These are phyloP conservation scores for Leptomonas seymouri DNA, from an alignment of 208 protist genomes.

Conservation along the genomic window DNA sequence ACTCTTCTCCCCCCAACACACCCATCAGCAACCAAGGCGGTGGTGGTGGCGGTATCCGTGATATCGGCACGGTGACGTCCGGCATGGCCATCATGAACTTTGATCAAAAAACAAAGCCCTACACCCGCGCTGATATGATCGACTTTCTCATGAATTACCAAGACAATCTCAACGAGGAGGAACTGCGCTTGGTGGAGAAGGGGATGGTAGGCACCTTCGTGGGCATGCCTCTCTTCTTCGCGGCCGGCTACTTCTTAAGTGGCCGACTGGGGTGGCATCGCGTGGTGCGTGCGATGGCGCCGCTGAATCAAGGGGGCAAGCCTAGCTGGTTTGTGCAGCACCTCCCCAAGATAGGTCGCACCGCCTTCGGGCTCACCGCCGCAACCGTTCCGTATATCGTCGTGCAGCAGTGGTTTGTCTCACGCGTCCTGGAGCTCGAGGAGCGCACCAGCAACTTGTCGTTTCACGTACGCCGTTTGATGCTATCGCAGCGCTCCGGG, in stretches of 20 bases:
- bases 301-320: slow-evolving; percentile 17
- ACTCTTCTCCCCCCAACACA: slow-evolving; percentile 14
- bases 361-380: slow-evolving; percentile 53
- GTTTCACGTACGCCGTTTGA: slow-evolving; percentile 74
- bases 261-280: slow-evolving; percentile 71
- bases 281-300: slow-evolving; percentile 55
- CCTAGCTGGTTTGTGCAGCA: slow-evolving; percentile 31
- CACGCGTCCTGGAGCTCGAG: slow-evolving; percentile 65
- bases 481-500: slow-evolving; percentile 74
- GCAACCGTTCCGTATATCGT: slow-evolving; percentile 74
- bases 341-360: slow-evolving; percentile 59
- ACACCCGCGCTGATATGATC: slow-evolving; percentile 77
- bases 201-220: slow-evolving; percentile 69
- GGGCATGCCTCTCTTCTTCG: slow-evolving; percentile 65
- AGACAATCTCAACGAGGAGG: slow-evolving; percentile 64
- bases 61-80: slow-evolving; percentile 84
- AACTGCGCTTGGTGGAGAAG: slow-evolving; percentile 71
- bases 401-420: slow-evolving; percentile 84
- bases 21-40: slow-evolving; percentile 21
- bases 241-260: slow-evolving; percentile 54
- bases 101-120: slow-evolving; percentile 83
- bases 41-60: slow-evolving; percentile 74
- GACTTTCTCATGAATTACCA: slow-evolving; percentile 77
- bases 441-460: slow-evolving; percentile 71
- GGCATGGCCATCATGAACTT: slow-evolving; percentile 89